Evolutionary conservation across 257 asterid genomes (phyloP), one percentile per base, ranked within the genome.

Genomic region (Asclepias syriaca): DNA sequence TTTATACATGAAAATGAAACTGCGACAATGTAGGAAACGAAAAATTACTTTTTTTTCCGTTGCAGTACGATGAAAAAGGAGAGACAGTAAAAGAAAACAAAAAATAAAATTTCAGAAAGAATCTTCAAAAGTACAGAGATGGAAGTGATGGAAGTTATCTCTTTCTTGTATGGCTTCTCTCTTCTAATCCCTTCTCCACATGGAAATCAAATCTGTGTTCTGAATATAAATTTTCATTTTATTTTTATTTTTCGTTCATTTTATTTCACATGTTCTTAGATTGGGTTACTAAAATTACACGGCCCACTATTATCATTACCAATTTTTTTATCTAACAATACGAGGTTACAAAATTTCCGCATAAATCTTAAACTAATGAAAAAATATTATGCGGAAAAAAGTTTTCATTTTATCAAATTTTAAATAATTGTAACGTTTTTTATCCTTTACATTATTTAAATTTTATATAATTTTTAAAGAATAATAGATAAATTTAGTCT

Each of bases 91-190:
- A 34, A 66, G 0, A 22, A 11, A 61, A 39, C 16, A 45, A 0
- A 11, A 22, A 63, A 37, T n/a, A 58, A 56, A 54, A 12, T n/a
- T 54, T 49, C 71, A 57, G 70, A 46, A 67, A 58, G 74, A 68
- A 68, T 66, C 56, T 45, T 8, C 54, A 10, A 12, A 71, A 39
- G 51, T 48, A 18, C 32, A 21, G 22, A 69, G 43, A 18, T 76
- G 14, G 51, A n/a, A n/a, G n/a, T n/a, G n/a, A n/a, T n/a, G n/a
- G n/a, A 72, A 66, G 74, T 67, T 68, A 72, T 77, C 81, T 73
- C 74, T 77, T 77, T 50, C 77, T 51, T 54, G 68, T 27, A 57
- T 51, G 67, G 78, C 70, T 77, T 72, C 60, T 19, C 70, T 32
- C 53, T 0, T 57, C 71, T 51, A 64, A 19, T 19, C 59, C 21